Evolutionary conservation across 305 asterid genomes (phyloP), one percentile per base, ranked within the genome.

Genomic region (Fraxinus velutina): DNA sequence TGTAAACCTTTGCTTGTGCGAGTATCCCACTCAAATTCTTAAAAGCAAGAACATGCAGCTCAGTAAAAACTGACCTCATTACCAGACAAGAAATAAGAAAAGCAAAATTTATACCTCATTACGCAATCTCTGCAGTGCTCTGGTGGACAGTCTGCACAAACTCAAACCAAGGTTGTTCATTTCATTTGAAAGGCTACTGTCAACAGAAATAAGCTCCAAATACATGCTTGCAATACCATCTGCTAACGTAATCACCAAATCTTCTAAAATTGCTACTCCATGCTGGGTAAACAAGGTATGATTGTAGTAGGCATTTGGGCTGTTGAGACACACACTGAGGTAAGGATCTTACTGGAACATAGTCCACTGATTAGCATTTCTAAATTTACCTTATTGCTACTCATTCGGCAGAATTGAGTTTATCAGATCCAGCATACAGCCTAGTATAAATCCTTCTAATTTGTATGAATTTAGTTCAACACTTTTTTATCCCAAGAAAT

Each of bases 201-300:
- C 99, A 77, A 96, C 96, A 50, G 99, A 96, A 85, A 96, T 92
- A 85, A 96, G 98, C 92, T 96, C 98, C 90, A 96, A 89, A 82
- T 96, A 94, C 93, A 90, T 93, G 91, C 94, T 89, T 74, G 99
- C 97, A 84, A 92, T 87, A 79, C 97, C 98, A 90, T 96, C 98
- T 10, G 99, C 98, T 80, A 96, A 82, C 17, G 90, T 88, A 87
- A 94, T 94, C 80, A 94, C 90, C 87, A 96, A 85, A 91, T 96
- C 98, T 89, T 96, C 99, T 83, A 96, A 85, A 88, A 96, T 86
- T 71, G 91, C 85, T 71, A 96, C 94, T 76, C 97, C 94, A 83
- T 94, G 93, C 90, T 84, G 90, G 84, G 80, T 85, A 86, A 94
- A 93, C 88, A 96, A 88, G 88, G 86, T 84, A 86, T 82, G 73